Percentiles rank a stretch among this genome's conserved stretches.
Evolutionary conservation across 768 basidiomycete genomes (phyloP).

Genomic region (Lepiota brunneoincarnata): DNA sequence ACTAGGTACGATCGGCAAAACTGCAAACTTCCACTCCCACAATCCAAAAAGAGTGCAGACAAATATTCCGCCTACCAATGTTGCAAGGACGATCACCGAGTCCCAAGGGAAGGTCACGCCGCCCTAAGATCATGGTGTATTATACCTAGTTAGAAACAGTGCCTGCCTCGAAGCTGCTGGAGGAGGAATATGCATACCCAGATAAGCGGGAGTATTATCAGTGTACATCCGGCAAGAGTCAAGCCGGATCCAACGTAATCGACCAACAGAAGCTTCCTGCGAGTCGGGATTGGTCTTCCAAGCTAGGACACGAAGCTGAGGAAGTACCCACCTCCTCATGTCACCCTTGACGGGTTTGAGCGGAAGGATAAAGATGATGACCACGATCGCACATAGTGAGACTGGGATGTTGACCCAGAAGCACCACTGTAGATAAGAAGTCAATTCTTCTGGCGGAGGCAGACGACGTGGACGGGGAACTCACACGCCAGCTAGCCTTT

Average conservation of each 20-base stretch:
- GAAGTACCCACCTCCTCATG: slow-evolving; percentile 40
- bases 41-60: slow-evolving; percentile 57
- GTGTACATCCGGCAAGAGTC: slow-evolving; percentile 57
- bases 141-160: not conserved
- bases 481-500: slow-evolving; percentile 60
- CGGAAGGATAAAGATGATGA: slow-evolving; percentile 63
- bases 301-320: not conserved
- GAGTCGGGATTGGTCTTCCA: not conserved
- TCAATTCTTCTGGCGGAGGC: too few relatives aligned
- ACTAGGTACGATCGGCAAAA: slow-evolving; percentile 74
- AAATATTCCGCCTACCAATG: slow-evolving; percentile 52
- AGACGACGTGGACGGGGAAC: slow-evolving; percentile 15
- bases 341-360: slow-evolving; percentile 66
- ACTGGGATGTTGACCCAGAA: slow-evolving; percentile 73
- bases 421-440: slow-evolving; percentile 51
- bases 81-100: slow-evolving; percentile 61
- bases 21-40: slow-evolving; percentile 73
- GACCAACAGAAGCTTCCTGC: slow-evolving; percentile 61
- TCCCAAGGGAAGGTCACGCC: slow-evolving; percentile 73
- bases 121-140: slow-evolving; percentile 39
- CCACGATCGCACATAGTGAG: slow-evolving; percentile 48
- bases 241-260: slow-evolving; percentile 62
- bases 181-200: slow-evolving; percentile 46
- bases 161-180: not conserved
- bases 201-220: slow-evolving; percentile 68